Evolutionary conservation across 2,329 filamentous ascomycete species (phyloP), one percentile per base, ranked within the genome.

Genomic region (Zymoseptoria ardabiliae): DNA sequence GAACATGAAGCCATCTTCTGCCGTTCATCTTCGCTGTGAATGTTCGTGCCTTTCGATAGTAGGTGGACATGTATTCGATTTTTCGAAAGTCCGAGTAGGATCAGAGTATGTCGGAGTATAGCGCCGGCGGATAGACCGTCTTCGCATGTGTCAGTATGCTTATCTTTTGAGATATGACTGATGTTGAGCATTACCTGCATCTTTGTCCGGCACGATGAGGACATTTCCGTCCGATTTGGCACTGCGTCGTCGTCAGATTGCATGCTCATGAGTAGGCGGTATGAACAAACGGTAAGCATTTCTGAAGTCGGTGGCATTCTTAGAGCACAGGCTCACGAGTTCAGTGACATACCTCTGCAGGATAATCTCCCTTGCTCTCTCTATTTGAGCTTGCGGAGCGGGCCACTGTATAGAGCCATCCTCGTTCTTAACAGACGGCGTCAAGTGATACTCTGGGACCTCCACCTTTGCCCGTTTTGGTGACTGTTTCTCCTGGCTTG

Each of bases 201-300:
- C 85, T 67, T 88, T 88, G 68, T 89, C 86, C 0, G 86, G 86
- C 0, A 88, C 78, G 13, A 89, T 83, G 19, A 88, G 71, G 1
- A 81, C 82, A 41, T 73, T 76, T 58, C 82, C 77, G 9, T 78
- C 72, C 10, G 81, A 73, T 17, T 74, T 66, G 19, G 79, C 83
- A 70, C 84, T 86, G 62, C 10, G 55, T 2, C n/a, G 7, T n/a
- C 17, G 21, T 53, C 55, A 69, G 58, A 62, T 61, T 10, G 10
- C 10, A 25, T 45, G 11, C n/a, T 54, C 23, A 19, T 8, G 9
- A 7, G 20, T 6, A 41, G 21, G 20, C 20, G 8, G 20, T 21
- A 56, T 23, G n/a, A n/a, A n/a, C 30, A 2, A n/a, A 35, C 25
- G n/a, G 22, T 51, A n/a, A 11, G 19, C 22, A 21, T 11, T 10